A percentile compares a stretch with the other conserved stretches of the same genome.
phyloP scores from a whole-genome alignment of 2,329 filamentous ascomycete genomes.

The Akanthomyces uredinophilus region DNA sequence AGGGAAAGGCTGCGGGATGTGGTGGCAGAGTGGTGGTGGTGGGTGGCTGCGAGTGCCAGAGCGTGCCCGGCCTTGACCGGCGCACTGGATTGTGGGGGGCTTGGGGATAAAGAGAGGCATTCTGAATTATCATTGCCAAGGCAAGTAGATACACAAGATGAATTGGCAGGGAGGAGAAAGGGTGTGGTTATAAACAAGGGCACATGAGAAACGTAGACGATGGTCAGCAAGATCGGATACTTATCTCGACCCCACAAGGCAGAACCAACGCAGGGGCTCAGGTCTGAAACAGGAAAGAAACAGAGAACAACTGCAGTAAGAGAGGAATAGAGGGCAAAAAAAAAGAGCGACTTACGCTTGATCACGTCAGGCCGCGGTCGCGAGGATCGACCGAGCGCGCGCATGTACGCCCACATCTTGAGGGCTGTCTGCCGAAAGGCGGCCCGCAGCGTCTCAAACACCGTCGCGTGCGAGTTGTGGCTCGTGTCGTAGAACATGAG shows the following conservation, averaged over 20 bases:
- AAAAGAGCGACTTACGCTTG: slow-evolving; percentile 47
- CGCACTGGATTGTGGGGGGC: too few species aligned
- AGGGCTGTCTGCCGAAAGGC: slow-evolving; percentile 72
- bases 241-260: background rate
- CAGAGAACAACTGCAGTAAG: background rate
- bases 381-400: slow-evolving; percentile 51
- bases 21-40: too few species aligned
- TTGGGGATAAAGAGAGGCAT: too few species aligned
- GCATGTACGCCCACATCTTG: slow-evolving; percentile 62
- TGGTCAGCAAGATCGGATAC: too few species aligned
- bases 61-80: too few species aligned
- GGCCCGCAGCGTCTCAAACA: slow-evolving; percentile 69
- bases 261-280: background rate
- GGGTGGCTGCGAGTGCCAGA: too few species aligned
- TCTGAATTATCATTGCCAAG: too few species aligned
- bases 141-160: too few species aligned
- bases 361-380: slow-evolving; percentile 58
- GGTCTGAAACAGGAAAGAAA: background rate
- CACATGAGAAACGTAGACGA: too few species aligned
- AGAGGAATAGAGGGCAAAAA: background rate
- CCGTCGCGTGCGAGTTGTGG: slow-evolving; percentile 66
- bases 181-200: too few species aligned
- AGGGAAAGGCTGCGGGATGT: too few species aligned
- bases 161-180: too few species aligned
- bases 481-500: slow-evolving; percentile 76